These are phyloP conservation scores for Cicer yamashitae DNA, from an alignment of 306 rosid species.

Conservation along the genomic window DNA sequence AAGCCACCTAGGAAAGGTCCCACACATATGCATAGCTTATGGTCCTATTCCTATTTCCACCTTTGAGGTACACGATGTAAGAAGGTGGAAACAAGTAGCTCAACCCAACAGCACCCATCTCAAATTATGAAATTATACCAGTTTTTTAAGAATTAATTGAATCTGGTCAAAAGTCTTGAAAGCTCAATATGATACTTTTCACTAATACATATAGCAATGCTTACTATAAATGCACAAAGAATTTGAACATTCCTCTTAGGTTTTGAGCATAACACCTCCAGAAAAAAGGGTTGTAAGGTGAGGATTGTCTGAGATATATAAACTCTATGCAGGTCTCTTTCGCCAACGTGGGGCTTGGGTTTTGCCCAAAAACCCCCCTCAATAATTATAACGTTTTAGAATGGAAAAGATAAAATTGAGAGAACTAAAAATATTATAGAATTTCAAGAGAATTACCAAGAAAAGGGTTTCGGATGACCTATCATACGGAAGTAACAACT, in stretches of 20 bases:
- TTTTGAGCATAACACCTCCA: not conserved
- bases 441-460: conserved; percentile 63
- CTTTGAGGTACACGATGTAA: conserved; percentile 33
- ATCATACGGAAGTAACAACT: conserved; percentile 90
- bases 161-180: conserved; percentile 38
- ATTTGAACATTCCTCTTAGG: conserved; percentile 1
- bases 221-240: conserved; percentile 5
- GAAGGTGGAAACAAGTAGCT: conserved; percentile 38
- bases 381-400: conserved; percentile 19
- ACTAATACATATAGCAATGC: not conserved
- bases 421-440: conserved; percentile 21
- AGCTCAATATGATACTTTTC: conserved; percentile 31
- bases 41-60: conserved; percentile 28
- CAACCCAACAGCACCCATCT: conserved; percentile 14
- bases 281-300: not conserved
- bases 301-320: not conserved
- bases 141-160: conserved; percentile 14
- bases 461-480: conserved; percentile 86
- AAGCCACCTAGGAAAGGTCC: conserved; percentile 28
- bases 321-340: not conserved
- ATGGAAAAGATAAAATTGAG: conserved; percentile 34
- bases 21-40: conserved; percentile 35
- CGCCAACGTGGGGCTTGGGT: not conserved
- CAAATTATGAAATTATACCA: conserved; percentile 26
- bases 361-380: conserved; percentile 1